Evolutionary conservation across 2,329 filamentous ascomycete species (phyloP).

Genomic region (Lecanoromycetidae sp.): DNA sequence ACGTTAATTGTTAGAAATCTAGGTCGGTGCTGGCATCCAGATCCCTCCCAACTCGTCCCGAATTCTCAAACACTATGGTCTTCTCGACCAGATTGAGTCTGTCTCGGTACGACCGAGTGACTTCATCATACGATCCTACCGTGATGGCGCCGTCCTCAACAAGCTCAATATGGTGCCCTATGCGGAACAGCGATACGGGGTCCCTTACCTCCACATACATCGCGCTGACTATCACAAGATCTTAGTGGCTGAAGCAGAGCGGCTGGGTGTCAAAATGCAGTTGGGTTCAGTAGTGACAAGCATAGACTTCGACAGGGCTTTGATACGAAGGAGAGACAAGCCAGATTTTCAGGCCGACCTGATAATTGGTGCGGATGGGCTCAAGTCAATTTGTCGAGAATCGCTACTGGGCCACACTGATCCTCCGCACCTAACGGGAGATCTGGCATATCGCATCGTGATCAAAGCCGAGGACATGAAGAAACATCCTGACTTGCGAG

Average conservation of each 20-base stretch:
- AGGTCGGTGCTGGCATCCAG: slow-evolving; percentile 28
- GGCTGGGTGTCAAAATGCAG: slow-evolving; percentile 29
- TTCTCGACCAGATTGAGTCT: slow-evolving; percentile 21
- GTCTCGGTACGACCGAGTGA: slow-evolving; percentile 24
- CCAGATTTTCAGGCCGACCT: slow-evolving; percentile 31
- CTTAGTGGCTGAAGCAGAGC: slow-evolving; percentile 30
- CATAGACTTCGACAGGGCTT: slow-evolving; percentile 22
- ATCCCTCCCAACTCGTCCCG: slow-evolving; percentile 25
- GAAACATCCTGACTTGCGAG: slow-evolving; percentile 34
- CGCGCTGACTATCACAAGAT: slow-evolving; percentile 38
- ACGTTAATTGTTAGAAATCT: slow-evolving; percentile 1
- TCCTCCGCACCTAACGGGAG: slow-evolving; percentile 41
- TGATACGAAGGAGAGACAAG: slow-evolving; percentile 25
- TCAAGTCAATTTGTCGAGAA: slow-evolving; percentile 35
- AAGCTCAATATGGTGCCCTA: slow-evolving; percentile 21
- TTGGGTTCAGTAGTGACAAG: slow-evolving; percentile 21
- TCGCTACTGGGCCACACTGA: slow-evolving; percentile 34
- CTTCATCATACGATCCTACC: slow-evolving; percentile 24
- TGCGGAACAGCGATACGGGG: slow-evolving; percentile 23
- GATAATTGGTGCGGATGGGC: slow-evolving; percentile 39
- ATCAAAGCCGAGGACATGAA: slow-evolving; percentile 38
- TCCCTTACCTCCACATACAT: slow-evolving; percentile 39
- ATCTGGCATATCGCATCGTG: slow-evolving; percentile 44
- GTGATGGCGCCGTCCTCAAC: slow-evolving; percentile 24
- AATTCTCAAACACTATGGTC: slow-evolving; percentile 23